These are phyloP conservation scores for Aspergillus ellipticus DNA, from an alignment of 495 filamentous ascomycete genomes.

Conservation along the genomic window DNA sequence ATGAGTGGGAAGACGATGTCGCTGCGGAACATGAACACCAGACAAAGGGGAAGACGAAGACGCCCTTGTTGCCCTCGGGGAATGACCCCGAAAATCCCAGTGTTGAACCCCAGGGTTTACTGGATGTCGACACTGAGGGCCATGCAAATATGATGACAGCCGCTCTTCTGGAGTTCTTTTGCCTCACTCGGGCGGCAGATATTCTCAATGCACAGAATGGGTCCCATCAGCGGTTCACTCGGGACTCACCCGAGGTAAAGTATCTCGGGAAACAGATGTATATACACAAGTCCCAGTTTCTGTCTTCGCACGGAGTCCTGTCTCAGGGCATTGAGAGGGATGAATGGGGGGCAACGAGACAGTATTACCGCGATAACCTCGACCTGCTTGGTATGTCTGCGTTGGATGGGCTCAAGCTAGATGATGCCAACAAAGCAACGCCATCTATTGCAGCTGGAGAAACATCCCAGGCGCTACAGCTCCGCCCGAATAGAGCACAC, in stretches of 20 bases:
- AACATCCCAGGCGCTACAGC: conserved; percentile 8
- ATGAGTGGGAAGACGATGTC: conserved; percentile 20
- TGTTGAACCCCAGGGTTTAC: conserved; percentile 22
- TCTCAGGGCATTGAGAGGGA: conserved; percentile 38
- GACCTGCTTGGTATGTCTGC: conserved; percentile 38
- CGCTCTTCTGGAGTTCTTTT: conserved; percentile 44
- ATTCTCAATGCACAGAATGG: conserved; percentile 39
- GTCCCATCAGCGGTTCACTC: conserved; percentile 31
- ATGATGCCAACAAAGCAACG: conserved; percentile 7
- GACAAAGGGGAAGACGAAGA: conserved; percentile 4
- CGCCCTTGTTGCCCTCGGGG: conserved; percentile 1
- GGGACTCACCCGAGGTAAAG: conserved; percentile 42
- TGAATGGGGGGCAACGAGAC: conserved; percentile 30
- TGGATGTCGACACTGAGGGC: conserved; percentile 28
- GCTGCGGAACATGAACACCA: neutral
- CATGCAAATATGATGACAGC: conserved; percentile 45
- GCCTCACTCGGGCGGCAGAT: conserved; percentile 41
- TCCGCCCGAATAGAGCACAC: conserved; percentile 2
- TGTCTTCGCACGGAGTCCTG: conserved; percentile 40
- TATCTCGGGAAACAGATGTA: conserved; percentile 42
- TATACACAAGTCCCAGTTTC: conserved; percentile 37
- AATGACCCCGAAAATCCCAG: conserved; percentile 14
- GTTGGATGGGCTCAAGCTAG: conserved; percentile 34
- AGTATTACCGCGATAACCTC: conserved; percentile 43
- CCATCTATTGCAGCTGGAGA: conserved; percentile 6